Percentiles rank a stretch among this genome's conserved stretches.
Conservation (phyloP, 345 rosid species). For the Cardamine occulta region DNA sequence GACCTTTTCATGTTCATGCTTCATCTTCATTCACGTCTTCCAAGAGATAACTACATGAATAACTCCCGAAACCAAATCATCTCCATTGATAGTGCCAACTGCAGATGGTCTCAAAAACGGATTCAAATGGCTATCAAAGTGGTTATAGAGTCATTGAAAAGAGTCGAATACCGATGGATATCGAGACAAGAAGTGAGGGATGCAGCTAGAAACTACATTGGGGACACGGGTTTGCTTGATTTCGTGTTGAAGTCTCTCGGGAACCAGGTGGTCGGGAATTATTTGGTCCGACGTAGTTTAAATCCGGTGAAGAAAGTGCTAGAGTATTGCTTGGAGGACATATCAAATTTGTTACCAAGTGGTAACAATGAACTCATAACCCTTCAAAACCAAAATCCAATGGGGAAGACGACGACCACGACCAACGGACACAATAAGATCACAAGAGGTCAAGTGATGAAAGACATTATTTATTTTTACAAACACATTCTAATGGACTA, state of each 20-base stretch:
- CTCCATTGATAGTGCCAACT: constrained; percentile 53
- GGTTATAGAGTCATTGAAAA: constrained; percentile 73
- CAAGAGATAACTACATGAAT: constrained; percentile 50
- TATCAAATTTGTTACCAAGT: constrained; percentile 54
- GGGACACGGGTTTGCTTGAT: constrained; percentile 91
- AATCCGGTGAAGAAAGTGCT: constrained; percentile 91
- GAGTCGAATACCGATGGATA: constrained; percentile 69
- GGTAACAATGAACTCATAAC: constrained; percentile 47
- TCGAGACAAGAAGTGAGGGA: constrained; percentile 95
- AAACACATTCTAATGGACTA: constrained; percentile 60
- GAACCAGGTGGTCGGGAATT: constrained; percentile 86
- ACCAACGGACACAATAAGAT: constrained; percentile 50
- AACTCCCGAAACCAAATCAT: constrained; percentile 47
- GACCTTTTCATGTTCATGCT: constrained; percentile 79
- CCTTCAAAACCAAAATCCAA: constrained; percentile 48
- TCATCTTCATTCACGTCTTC: constrained; percentile 62
- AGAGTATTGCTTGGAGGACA: constrained; percentile 85
- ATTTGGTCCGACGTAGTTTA: constrained; percentile 78
- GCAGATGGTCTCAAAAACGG: constrained; percentile 89
- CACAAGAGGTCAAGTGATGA: constrained; percentile 65
- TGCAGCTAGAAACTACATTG: constrained; percentile 83
- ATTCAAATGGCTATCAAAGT: constrained; percentile 87
- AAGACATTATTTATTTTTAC: constrained; percentile 65
- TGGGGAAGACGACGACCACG: constrained; percentile 33
- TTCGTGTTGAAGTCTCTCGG: constrained; percentile 91